These are phyloP conservation scores for Lactarius quietus DNA, from an alignment of 768 basidiomycete genomes.

Conservation along the genomic window DNA sequence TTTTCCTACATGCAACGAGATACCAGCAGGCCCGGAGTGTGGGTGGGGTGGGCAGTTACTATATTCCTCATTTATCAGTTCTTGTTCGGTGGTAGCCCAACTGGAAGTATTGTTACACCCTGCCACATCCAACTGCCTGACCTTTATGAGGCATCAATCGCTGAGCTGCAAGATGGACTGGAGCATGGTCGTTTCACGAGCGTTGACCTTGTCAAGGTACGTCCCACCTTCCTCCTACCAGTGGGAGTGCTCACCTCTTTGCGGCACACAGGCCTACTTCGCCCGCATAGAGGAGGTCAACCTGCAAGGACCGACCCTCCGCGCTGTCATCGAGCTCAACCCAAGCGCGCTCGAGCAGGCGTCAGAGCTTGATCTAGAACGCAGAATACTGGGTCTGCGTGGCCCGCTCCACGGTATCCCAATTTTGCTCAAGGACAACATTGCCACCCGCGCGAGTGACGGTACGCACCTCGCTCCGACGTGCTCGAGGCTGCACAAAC, in stretches of 20 bases:
- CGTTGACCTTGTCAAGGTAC: constrained; percentile 41
- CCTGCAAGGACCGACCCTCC: constrained; percentile 35
- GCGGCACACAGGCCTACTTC: constrained; percentile 36
- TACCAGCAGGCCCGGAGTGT: neutral
- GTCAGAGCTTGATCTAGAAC: constrained; percentile 31
- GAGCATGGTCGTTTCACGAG: constrained; percentile 37
- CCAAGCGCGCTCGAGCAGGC: constrained; percentile 38
- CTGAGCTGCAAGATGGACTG: constrained; percentile 40
- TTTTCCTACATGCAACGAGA: neutral
- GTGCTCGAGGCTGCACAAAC: constrained; percentile 30
- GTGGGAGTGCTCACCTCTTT: neutral
- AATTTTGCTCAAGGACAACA: constrained; percentile 37
- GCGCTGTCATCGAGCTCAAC: constrained; percentile 42
- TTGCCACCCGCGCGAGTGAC: constrained; percentile 33
- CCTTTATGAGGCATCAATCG: constrained; percentile 40
- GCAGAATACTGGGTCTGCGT: constrained; percentile 28
- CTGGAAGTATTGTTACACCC: neutral
- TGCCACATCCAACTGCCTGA: constrained; percentile 33
- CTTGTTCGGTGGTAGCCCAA: neutral
- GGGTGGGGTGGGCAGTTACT: neutral
- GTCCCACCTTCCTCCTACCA: neutral
- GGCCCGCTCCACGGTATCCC: constrained; percentile 37
- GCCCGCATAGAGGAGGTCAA: constrained; percentile 45
- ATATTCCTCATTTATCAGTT: neutral
- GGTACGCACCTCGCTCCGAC: constrained; percentile 24